These are phyloP conservation scores for Vitellaria paradoxa DNA, from an alignment of 179 eudicot genomes.

Conservation along the genomic window DNA sequence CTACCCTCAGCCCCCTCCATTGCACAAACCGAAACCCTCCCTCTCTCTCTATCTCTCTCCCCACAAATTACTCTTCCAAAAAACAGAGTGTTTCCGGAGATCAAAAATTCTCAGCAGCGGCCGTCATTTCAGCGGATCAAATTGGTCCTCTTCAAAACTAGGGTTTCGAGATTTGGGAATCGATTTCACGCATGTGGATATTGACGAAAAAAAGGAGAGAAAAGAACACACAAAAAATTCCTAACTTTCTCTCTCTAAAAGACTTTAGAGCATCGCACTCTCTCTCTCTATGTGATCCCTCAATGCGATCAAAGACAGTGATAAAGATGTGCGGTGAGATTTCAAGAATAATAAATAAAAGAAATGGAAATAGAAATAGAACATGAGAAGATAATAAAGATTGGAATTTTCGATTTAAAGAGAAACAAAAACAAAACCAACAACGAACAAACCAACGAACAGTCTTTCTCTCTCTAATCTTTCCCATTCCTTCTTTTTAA, in stretches of 20 bases:
- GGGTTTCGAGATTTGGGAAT: constrained; percentile 11
- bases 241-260: constrained; percentile 22
- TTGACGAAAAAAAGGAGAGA: constrained; percentile 10
- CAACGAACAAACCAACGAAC: constrained; percentile 44
- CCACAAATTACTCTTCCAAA: constrained; percentile 11
- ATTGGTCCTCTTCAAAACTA: not conserved
- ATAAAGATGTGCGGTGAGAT: constrained; percentile 54
- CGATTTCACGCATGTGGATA: constrained; percentile 18
- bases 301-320: constrained; percentile 13
- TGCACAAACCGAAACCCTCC: constrained; percentile 21
- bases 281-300: constrained; percentile 12
- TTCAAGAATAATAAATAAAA: constrained; percentile 41
- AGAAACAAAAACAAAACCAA: constrained; percentile 8
- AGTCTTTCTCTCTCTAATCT: constrained; percentile 41
- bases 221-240: constrained; percentile 5
- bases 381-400: constrained; percentile 17
- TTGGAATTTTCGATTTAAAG: constrained; percentile 25
- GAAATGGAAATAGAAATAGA: constrained; percentile 19
- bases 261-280: not conserved
- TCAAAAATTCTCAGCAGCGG: not conserved
- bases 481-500: constrained; percentile 28
- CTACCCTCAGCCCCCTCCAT: constrained; percentile 23
- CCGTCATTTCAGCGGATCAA: constrained; percentile 11
- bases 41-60: constrained; percentile 18
- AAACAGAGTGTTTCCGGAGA: not conserved